Evolutionary conservation across 2,329 filamentous ascomycete genomes (phyloP).

Genomic region (Fusarium subglutinans): DNA sequence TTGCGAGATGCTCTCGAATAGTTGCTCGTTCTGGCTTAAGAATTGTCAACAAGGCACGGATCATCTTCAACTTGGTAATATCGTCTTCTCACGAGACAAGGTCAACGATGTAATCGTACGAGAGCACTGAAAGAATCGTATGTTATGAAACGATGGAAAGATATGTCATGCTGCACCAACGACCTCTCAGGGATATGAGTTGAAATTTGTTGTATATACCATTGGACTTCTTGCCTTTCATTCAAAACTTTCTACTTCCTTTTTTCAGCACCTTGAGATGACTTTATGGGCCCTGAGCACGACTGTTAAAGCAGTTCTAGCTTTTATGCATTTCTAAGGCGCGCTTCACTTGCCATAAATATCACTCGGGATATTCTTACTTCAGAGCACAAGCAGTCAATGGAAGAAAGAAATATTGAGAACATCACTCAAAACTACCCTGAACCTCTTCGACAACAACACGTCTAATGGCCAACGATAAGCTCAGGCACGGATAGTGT

Average conservation of each 20-base stretch:
- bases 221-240: not conserved
- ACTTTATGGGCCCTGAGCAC: accelerated
- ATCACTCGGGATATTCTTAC: not conserved
- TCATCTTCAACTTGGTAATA: not conserved
- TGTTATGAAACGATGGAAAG: not conserved
- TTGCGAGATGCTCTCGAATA: not conserved
- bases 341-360: accelerated
- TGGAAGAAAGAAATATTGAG: not conserved
- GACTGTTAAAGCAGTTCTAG: accelerated
- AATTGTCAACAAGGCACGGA: not conserved
- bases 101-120: not conserved
- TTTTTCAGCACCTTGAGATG: not conserved
- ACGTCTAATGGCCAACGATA: not conserved
- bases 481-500: not conserved
- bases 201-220: not conserved
- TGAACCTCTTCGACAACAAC: not conserved
- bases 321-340: not conserved
- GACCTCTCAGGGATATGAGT: too few species aligned
- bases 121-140: not conserved
- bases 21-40: not conserved
- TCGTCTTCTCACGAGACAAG: not conserved
- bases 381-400: not conserved
- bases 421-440: not conserved
- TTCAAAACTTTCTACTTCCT: not conserved
- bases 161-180: too few species aligned